Conservation (phyloP, 768 basidiomycete genomes). For the Dioszegia crocea region DNA sequence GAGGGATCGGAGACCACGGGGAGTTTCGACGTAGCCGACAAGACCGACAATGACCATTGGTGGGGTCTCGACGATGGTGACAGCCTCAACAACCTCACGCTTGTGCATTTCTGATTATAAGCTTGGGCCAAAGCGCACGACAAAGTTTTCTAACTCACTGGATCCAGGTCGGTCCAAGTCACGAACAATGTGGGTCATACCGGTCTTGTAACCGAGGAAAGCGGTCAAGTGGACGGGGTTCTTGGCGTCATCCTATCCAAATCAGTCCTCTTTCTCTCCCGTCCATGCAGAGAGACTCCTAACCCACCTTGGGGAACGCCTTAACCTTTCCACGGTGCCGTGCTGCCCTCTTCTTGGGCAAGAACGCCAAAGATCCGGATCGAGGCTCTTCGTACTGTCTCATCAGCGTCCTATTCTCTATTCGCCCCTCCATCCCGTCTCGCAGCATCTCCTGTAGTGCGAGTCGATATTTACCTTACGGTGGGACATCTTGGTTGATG, state of each 20-base stretch:
- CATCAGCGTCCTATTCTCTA: not conserved
- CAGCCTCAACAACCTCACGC: conserved; percentile 97
- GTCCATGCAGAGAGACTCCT: not conserved
- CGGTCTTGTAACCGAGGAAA: conserved; percentile 98
- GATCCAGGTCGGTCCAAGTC: conserved; percentile 99
- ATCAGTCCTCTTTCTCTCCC: not conserved
- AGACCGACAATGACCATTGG: conserved; percentile 95
- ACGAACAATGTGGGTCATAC: conserved; percentile 99
- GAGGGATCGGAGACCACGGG: conserved; percentile 95
- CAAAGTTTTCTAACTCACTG: conserved; percentile 59
- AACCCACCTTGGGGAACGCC: conserved; percentile 90
- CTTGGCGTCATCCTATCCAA: conserved; percentile 88
- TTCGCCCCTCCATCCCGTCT: not conserved
- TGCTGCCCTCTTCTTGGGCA: conserved; percentile 92
- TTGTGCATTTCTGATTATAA: conserved; percentile 89
- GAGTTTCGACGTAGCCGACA: conserved; percentile 99
- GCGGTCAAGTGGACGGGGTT: conserved; percentile 98
- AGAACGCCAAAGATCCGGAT: conserved; percentile 78
- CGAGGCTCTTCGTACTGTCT: conserved; percentile 92
- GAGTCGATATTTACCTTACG: conserved; percentile 24
- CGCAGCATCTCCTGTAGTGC: not conserved
- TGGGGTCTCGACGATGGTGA: conserved; percentile 91
- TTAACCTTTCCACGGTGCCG: conserved; percentile 99
- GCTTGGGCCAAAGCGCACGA: not conserved
- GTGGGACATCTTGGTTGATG: conserved; percentile 33